A percentile compares a stretch with the other conserved stretches of the same genome.
phyloP scores from a whole-genome alignment of 176 grass and related monocot species.

The Saccharum officinarum region DNA sequence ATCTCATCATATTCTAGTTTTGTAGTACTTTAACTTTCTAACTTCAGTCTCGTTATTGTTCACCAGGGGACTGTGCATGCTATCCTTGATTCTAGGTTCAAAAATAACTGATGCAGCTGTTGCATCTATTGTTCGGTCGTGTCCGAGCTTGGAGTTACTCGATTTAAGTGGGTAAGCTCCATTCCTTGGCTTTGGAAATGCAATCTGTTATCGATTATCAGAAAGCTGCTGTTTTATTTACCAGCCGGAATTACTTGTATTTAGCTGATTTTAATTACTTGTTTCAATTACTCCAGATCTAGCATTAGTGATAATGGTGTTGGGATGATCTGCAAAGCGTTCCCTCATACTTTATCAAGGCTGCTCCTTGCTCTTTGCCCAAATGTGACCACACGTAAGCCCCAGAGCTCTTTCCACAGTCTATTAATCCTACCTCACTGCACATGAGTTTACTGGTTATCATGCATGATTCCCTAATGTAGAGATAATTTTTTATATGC shows the following conservation, averaged over 20 bases:
- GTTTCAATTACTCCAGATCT: slow-evolving; percentile 58
- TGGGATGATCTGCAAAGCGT: slow-evolving; percentile 86
- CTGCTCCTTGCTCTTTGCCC: slow-evolving; percentile 90
- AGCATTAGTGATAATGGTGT: slow-evolving; percentile 92
- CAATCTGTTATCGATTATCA: not conserved
- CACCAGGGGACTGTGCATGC: slow-evolving; percentile 74
- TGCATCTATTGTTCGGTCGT: slow-evolving; percentile 77
- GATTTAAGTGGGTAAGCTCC: slow-evolving; percentile 89
- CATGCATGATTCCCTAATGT: not conserved
- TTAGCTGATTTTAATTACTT: slow-evolving; percentile 6
- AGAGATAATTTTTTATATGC: slow-evolving; percentile 4
- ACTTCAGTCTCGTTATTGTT: slow-evolving; percentile 35
- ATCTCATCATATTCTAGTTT: slow-evolving; percentile 16
- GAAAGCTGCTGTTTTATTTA: slow-evolving; percentile 18
- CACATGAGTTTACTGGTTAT: slow-evolving; percentile 6
- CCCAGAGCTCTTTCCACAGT: not conserved
- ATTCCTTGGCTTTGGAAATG: slow-evolving; percentile 11
- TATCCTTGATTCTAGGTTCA: slow-evolving; percentile 89
- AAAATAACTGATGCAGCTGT: slow-evolving; percentile 94
- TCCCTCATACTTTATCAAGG: slow-evolving; percentile 69
- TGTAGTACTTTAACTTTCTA: not conserved
- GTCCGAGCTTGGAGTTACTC: slow-evolving; percentile 76
- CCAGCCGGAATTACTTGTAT: not conserved
- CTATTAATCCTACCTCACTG: not conserved
- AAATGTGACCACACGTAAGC: slow-evolving; percentile 80